Base-by-base conservation (phyloP, 2,329 filamentous ascomycete species). In the Graphilbum fragrans region DNA sequence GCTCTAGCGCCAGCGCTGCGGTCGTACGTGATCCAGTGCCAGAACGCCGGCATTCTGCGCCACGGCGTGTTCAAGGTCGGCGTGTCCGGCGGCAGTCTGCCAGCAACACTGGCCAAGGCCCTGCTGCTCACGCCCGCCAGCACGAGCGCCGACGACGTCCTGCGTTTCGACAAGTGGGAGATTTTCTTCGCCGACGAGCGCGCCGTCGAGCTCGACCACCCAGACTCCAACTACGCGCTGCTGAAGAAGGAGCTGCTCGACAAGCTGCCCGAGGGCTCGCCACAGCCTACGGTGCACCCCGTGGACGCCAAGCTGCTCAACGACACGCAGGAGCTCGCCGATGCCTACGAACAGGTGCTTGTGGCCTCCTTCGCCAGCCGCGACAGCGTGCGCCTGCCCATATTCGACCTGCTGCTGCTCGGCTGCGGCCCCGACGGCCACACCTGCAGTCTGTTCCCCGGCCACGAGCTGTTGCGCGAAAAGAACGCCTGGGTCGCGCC, bases 141-240 rank as follows among this genome's bases (percentile, higher is more conserved):
- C n/a, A 1, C 27, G 5, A 11, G 62, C 10, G 56, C 63, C 34
- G 58, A 80, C 43, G 84, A 87, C 56, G 71, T 66, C 4, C 64
- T 88, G 51, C 70, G 82, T 53, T 94, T 93, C 63, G 69, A 72
- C 58, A 86, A 85, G 61, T 98, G 92, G 92, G 85, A 96, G 56
- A 86, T 98, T 57, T 98, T 96, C 72, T 96, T 95, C 63, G 90
- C 90, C 57, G 92, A 98, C 59, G 92, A 98, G 71, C 85, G 92
- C 56, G 86, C 86, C 52, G 92, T 96, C 41, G 84, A 92, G 19
- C 80, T 95, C 52, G 80, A 92, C 61, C 82, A 96, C 64, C 73
- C 77, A 50, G 90, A 98, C 67, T 94, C 87, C 67, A 98, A 96
- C 67, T 94, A 95, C 65, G 77, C 69, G 46, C 77, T 95, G 35